Conservation (phyloP, 2,329 filamentous ascomycete species). For the Thermoascus crustaceus region DNA sequence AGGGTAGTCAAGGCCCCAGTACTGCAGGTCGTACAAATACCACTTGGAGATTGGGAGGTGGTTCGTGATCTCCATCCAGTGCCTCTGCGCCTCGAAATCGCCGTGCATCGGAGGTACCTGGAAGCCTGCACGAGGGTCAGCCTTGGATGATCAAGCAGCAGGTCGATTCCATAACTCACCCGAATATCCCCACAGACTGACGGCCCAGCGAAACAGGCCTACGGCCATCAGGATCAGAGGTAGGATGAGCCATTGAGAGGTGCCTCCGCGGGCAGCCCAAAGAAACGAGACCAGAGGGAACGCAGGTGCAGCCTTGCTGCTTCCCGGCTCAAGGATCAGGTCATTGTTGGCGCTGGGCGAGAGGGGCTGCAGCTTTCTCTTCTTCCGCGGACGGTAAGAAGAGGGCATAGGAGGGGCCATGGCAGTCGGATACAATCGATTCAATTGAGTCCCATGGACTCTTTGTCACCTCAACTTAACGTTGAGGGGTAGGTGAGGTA, state of each 20-base stretch:
- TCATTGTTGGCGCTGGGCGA: constrained; percentile 34
- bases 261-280: constrained; percentile 73
- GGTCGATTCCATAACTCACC: constrained; percentile 43
- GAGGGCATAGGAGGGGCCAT: constrained; percentile 25
- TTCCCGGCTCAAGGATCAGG: constrained; percentile 36
- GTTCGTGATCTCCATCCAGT: constrained; percentile 97
- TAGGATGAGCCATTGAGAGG: constrained; percentile 87
- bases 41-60: constrained; percentile 85
- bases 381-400: constrained; percentile 39
- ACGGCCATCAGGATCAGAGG: constrained; percentile 80
- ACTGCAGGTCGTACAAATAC: constrained; percentile 95
- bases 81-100: constrained; percentile 94
- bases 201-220: constrained; percentile 89
- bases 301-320: constrained; percentile 51
- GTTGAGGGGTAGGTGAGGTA: background rate
- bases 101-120: constrained; percentile 82
- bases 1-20: constrained; percentile 98
- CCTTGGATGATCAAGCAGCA: background rate
- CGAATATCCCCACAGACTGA: constrained; percentile 90
- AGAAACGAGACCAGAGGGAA: constrained; percentile 92
- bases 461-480: constrained; percentile 2
- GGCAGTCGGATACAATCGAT: constrained; percentile 8
- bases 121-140: constrained; percentile 49
- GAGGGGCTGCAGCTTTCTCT: constrained; percentile 29
- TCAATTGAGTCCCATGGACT: constrained; percentile 18